Evolutionary conservation across 148 eudicot species (phyloP).

Genomic region (Cornus controversa): DNA sequence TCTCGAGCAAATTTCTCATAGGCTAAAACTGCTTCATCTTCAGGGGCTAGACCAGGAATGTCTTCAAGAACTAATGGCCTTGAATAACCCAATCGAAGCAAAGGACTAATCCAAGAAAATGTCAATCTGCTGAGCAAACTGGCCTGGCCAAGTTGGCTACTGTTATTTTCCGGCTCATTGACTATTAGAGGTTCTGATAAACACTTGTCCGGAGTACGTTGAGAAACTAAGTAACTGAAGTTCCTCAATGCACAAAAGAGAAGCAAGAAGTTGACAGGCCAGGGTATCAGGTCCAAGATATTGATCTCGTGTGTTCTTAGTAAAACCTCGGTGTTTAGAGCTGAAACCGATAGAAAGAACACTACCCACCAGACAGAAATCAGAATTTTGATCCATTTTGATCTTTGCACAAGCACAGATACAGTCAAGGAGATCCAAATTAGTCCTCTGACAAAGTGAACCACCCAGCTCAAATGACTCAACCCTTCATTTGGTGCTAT

Average conservation of each 20-base stretch:
- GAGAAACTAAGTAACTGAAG: slow-evolving; percentile 16
- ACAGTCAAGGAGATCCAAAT: slow-evolving; percentile 49
- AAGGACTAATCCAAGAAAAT: slow-evolving; percentile 62
- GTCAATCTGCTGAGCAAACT: slow-evolving; percentile 39
- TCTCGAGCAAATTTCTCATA: slow-evolving; percentile 37
- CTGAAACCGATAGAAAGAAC: slow-evolving; percentile 45
- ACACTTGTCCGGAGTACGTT: background rate
- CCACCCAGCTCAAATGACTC: slow-evolving; percentile 26
- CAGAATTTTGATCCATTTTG: slow-evolving; percentile 34
- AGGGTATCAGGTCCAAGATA: slow-evolving; percentile 35
- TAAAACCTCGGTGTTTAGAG: slow-evolving; percentile 28
- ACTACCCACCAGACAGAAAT: slow-evolving; percentile 47
- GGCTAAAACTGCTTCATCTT: slow-evolving; percentile 55
- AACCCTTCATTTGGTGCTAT: slow-evolving; percentile 5
- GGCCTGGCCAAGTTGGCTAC: slow-evolving; percentile 16
- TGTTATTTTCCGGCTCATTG: slow-evolving; percentile 18
- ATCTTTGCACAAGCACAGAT: slow-evolving; percentile 36
- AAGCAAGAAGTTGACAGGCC: slow-evolving; percentile 52
- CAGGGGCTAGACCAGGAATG: slow-evolving; percentile 48
- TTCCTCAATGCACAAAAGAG: slow-evolving; percentile 38
- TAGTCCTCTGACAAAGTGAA: slow-evolving; percentile 32
- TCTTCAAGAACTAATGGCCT: slow-evolving; percentile 50
- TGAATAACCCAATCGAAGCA: slow-evolving; percentile 47
- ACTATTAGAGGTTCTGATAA: slow-evolving; percentile 48
- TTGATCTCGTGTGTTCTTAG: slow-evolving; percentile 14